Conservation (phyloP, 257 asterid species). For the Sherardia arvensis region DNA sequence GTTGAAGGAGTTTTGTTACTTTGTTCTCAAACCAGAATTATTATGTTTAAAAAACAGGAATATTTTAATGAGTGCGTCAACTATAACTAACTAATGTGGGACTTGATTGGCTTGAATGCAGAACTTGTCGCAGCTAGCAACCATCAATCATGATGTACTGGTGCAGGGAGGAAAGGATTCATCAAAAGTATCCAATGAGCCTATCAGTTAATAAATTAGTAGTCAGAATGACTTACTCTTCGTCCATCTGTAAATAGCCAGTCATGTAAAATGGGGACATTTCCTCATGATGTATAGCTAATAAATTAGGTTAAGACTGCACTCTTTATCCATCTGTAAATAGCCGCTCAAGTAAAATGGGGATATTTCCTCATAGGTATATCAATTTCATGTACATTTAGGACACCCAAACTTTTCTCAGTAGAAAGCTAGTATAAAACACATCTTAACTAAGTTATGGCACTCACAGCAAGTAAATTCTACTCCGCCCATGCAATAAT, state of each 20-base stretch:
- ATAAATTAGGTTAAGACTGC: too few species aligned
- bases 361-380: neutral
- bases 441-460: neutral
- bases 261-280: neutral
- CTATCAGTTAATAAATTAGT: neutral
- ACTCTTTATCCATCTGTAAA: neutral
- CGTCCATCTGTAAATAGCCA: neutral
- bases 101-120: constrained; percentile 19
- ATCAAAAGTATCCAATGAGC: constrained; percentile 33
- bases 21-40: neutral
- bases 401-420: neutral
- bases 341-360: neutral
- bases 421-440: neutral
- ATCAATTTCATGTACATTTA: neutral
- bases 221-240: neutral
- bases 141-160: constrained; percentile 82
- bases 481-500: too few species aligned
- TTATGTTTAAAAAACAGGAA: too few species aligned
- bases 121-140: constrained; percentile 89
- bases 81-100: neutral
- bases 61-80: too few species aligned
- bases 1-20: neutral
- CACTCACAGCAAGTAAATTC: neutral
- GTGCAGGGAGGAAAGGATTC: constrained; percentile 60
- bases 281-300: too few species aligned